These are phyloP conservation scores for Magnolia officinalis DNA, from an alignment of 164 flowering plant species.

Conservation along the genomic window DNA sequence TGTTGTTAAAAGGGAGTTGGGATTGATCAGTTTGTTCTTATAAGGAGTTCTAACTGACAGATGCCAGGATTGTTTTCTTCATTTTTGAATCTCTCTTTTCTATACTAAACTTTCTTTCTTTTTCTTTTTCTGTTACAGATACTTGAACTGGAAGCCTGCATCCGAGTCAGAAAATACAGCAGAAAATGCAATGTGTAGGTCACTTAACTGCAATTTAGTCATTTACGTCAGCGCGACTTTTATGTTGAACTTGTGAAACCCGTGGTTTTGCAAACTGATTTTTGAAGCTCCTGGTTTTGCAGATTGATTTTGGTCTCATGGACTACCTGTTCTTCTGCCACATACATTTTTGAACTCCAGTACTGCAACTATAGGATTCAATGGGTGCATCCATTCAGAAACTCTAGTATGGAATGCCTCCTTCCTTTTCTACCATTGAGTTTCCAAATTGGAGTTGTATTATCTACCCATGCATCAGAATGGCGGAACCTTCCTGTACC, in stretches of 20 bases:
- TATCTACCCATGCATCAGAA: slow-evolving; percentile 2
- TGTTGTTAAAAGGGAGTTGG: background rate
- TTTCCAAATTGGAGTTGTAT: slow-evolving; percentile 8
- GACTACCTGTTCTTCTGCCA: background rate
- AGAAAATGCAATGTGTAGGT: slow-evolving; percentile 6
- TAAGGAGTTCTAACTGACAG: background rate
- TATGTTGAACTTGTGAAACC: background rate
- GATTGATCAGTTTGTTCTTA: background rate
- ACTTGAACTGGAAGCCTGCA: background rate
- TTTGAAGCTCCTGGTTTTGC: slow-evolving; percentile 3
- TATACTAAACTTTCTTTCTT: background rate
- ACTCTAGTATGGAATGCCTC: slow-evolving; percentile 15
- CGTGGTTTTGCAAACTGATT: slow-evolving; percentile 9
- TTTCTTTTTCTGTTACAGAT: background rate
- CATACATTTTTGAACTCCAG: background rate
- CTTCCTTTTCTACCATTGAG: background rate
- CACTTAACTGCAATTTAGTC: background rate
- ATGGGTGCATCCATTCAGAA: slow-evolving; percentile 4
- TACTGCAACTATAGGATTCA: background rate
- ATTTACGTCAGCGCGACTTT: background rate
- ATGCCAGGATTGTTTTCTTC: background rate
- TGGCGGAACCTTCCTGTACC: slow-evolving; percentile 5
- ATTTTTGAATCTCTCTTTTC: background rate
- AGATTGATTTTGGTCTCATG: slow-evolving; percentile 2
- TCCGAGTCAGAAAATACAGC: background rate